Conservation (phyloP, 192 early-diverging fungal genomes). For the Entophlyctis luteolus region DNA sequence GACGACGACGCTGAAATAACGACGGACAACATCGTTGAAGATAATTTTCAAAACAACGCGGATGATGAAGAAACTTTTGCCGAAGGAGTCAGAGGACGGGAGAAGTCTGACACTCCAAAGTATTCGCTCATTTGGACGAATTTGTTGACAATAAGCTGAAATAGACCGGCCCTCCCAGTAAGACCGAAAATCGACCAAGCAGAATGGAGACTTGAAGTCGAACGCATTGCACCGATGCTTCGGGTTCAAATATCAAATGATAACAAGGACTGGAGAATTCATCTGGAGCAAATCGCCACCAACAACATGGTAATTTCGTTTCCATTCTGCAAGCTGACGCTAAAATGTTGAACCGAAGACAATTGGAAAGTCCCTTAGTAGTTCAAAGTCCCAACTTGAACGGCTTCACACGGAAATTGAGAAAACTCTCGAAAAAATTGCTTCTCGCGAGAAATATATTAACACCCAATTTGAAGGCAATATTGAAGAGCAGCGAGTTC, state of each 20-base stretch:
- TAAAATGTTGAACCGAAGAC: slow-evolving; percentile 26
- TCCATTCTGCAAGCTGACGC: slow-evolving; percentile 3
- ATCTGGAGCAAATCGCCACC: slow-evolving; percentile 51
- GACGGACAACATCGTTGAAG: slow-evolving; percentile 51
- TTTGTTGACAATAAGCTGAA: background rate
- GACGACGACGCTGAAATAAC: slow-evolving; percentile 60
- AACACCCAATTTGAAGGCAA: slow-evolving; percentile 57
- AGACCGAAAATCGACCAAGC: slow-evolving; percentile 47
- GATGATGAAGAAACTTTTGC: slow-evolving; percentile 42
- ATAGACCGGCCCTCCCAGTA: slow-evolving; percentile 8
- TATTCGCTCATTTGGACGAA: no score
- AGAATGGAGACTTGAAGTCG: slow-evolving; percentile 58
- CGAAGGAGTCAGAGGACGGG: slow-evolving; percentile 6
- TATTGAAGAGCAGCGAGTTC: slow-evolving; percentile 47
- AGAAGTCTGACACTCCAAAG: slow-evolving; percentile 25
- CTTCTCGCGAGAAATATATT: slow-evolving; percentile 58
- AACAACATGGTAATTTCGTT: slow-evolving; percentile 38
- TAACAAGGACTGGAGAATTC: slow-evolving; percentile 61
- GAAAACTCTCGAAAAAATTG: slow-evolving; percentile 54
- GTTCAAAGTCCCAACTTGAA: slow-evolving; percentile 39
- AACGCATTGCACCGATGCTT: slow-evolving; percentile 50
- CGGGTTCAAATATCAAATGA: slow-evolving; percentile 54
- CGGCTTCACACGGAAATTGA: slow-evolving; percentile 50
- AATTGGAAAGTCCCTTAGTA: slow-evolving; percentile 35
- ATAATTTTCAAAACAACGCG: slow-evolving; percentile 39